phyloP scores from a whole-genome alignment of 2,329 filamentous ascomycete species.

The Fusarium nodosum region DNA sequence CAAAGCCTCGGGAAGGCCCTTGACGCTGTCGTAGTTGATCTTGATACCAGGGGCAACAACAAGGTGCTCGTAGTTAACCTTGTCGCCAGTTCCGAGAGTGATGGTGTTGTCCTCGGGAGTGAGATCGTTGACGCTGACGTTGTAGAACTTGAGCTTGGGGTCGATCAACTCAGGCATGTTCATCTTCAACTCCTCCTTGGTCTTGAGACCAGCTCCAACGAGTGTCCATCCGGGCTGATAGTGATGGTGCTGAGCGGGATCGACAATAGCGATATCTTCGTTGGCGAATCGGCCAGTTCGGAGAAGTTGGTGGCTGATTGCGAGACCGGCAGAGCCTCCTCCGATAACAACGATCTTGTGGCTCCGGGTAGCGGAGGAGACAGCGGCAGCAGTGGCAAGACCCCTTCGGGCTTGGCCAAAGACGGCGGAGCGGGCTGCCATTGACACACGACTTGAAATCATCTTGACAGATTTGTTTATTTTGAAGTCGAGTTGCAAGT shows the following conservation, averaged over 20 bases:
- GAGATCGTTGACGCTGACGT: conserved; percentile 64
- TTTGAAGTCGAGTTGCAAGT: conserved; percentile 4
- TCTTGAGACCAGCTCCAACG: conserved; percentile 75
- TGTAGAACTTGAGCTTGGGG: conserved; percentile 73
- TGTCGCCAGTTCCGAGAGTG: conserved; percentile 67
- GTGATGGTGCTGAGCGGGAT: conserved; percentile 73
- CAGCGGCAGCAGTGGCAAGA: conserved; percentile 34
- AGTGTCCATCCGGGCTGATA: conserved; percentile 80
- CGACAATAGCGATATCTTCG: conserved; percentile 74
- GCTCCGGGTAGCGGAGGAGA: conserved; percentile 39
- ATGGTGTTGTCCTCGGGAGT: conserved; percentile 69
- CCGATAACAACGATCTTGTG: conserved; percentile 78
- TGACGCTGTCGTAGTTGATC: conserved; percentile 65
- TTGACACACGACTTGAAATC: conserved; percentile 39
- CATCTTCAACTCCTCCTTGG: conserved; percentile 68
- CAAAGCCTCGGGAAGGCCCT: conserved; percentile 69
- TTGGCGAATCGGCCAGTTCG: conserved; percentile 67
- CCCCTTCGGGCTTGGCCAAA: conserved; percentile 12
- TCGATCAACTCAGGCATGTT: conserved; percentile 67
- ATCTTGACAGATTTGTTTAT: conserved; percentile 29
- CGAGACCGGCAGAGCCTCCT: conserved; percentile 74
- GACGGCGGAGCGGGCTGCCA: conserved; percentile 33
- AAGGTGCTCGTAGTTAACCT: conserved; percentile 73
- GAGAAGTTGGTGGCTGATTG: conserved; percentile 77
- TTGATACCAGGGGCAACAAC: conserved; percentile 72